A percentile compares a stretch with the other conserved stretches of the same genome.
Evolutionary conservation across 306 rosid genomes (phyloP).

Genomic region (Hylodesmum podocarpum): DNA sequence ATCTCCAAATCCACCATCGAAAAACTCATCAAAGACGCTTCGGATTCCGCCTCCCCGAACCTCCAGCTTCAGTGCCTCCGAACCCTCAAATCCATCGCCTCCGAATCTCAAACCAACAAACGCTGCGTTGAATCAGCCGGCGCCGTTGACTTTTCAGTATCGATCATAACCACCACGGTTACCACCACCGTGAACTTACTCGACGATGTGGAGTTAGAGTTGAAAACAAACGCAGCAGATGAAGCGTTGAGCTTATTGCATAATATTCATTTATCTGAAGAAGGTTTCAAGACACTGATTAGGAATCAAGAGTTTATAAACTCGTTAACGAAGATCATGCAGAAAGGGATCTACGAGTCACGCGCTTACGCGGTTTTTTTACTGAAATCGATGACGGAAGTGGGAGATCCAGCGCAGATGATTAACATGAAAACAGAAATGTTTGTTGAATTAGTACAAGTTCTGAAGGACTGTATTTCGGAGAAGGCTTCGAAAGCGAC

Average conservation of each 20-base stretch:
- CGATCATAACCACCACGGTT: slow-evolving; percentile 18
- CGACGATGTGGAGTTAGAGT: slow-evolving; percentile 7
- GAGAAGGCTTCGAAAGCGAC: slow-evolving; percentile 54
- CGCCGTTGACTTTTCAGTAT: slow-evolving; percentile 56
- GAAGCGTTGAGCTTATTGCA: slow-evolving; percentile 64
- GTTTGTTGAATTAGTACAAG: slow-evolving; percentile 47
- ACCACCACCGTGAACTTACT: background rate
- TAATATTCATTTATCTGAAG: slow-evolving; percentile 51
- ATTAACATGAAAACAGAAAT: slow-evolving; percentile 32
- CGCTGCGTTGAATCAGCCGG: slow-evolving; percentile 64
- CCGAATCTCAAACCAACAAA: slow-evolving; percentile 58
- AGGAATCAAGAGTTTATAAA: slow-evolving; percentile 41
- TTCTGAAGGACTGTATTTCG: slow-evolving; percentile 59
- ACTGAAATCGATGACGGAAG: slow-evolving; percentile 55
- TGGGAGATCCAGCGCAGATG: slow-evolving; percentile 33
- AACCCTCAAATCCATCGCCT: slow-evolving; percentile 55
- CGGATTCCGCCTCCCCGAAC: slow-evolving; percentile 46
- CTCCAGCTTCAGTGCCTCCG: slow-evolving; percentile 39
- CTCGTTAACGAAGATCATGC: slow-evolving; percentile 46
- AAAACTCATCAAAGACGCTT: slow-evolving; percentile 51
- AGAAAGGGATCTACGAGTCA: slow-evolving; percentile 61
- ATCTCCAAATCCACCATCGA: slow-evolving; percentile 42
- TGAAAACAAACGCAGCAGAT: slow-evolving; percentile 12
- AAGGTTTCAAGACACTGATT: slow-evolving; percentile 33
- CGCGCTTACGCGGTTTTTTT: slow-evolving; percentile 59